These are phyloP conservation scores for Fusarium sp. DNA, from an alignment of 2,329 filamentous ascomycete species.

Conservation along the genomic window DNA sequence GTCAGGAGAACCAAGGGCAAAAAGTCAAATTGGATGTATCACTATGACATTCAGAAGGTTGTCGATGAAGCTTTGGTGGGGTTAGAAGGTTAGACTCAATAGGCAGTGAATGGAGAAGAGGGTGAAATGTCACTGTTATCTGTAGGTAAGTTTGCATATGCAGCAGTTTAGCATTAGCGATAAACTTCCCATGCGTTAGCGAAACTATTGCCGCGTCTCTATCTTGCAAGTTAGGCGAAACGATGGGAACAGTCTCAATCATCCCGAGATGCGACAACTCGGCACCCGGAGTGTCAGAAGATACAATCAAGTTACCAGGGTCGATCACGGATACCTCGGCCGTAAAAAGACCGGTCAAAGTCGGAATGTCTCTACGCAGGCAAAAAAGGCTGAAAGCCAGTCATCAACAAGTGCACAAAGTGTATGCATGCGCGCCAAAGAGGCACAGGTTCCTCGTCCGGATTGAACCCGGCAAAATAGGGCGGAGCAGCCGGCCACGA, in stretches of 20 bases:
- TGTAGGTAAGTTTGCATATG: not conserved
- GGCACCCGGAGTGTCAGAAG: not conserved
- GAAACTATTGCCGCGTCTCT: not conserved
- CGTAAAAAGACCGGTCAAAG: not conserved
- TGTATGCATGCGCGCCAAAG: not conserved
- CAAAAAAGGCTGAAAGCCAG: not conserved
- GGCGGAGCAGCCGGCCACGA: conserved; percentile 18
- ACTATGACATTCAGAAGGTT: conserved; percentile 40
- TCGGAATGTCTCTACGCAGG: not conserved
- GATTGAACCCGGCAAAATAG: not conserved
- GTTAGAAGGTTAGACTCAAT: not conserved
- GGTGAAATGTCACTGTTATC: not conserved
- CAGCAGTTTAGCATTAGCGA: not conserved
- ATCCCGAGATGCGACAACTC: not conserved
- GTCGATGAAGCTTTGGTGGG: conserved; percentile 15
- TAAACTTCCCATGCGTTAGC: not conserved
- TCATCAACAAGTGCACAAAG: not conserved
- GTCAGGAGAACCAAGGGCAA: conserved; percentile 35
- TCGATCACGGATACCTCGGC: not conserved
- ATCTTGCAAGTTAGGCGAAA: not conserved
- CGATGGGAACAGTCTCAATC: not conserved
- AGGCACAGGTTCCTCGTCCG: conserved; percentile 1
- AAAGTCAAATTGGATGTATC: conserved; percentile 43
- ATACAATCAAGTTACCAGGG: not conserved
- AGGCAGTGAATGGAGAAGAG: not conserved